Evolutionary conservation across 495 filamentous ascomycete species (phyloP), one percentile per base, ranked within the genome.

Genomic region (Evansstolkia leycettana): DNA sequence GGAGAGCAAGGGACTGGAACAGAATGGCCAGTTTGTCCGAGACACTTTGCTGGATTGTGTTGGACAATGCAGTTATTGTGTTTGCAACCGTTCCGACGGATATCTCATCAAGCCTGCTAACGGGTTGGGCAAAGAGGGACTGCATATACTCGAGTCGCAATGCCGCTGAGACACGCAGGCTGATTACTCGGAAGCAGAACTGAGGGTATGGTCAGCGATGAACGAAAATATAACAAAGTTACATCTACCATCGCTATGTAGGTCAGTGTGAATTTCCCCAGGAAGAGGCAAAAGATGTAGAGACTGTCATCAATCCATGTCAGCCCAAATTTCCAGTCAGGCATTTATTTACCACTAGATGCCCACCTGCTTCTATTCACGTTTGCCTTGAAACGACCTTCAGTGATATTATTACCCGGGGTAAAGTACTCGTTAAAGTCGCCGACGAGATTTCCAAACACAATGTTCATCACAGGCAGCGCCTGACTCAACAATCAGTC

Each of bases 11-110:
- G 0, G 63, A 62, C 33, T 71, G 62, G 4, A 75, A 52, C 19
- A 67, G 59, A 7, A 70, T 48, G 1, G 67, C 67, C 5, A 63
- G 52, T 30, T 72, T 73, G 38, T 76, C 73, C 0, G 78, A 80
- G 26, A 84, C 74, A 20, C 78, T 78, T 19, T 72, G 54, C 40
- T 84, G 78, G 20, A 84, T 55, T 0, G 67, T 63, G 40, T 80
- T 82, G 18, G 75, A 72, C 1, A 70, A 69, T 2, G 69, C 65
- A 5, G 78, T 80, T 43, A 82, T 76, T 24, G 74, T 71, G 15
- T 71, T 71, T 9, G 70, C 69, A 11, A 58, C 52, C 0, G 52
- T 50, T 12, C 57, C 55, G 1, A 53, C 41, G 0, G 57, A 56
- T 5, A 60, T 36, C 31, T 52, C 40, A 32, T 60, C 57, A 3